Evolutionary conservation across 805 yeast genomes (phyloP).

Genomic region (Barnettozyma sucrosica): DNA sequence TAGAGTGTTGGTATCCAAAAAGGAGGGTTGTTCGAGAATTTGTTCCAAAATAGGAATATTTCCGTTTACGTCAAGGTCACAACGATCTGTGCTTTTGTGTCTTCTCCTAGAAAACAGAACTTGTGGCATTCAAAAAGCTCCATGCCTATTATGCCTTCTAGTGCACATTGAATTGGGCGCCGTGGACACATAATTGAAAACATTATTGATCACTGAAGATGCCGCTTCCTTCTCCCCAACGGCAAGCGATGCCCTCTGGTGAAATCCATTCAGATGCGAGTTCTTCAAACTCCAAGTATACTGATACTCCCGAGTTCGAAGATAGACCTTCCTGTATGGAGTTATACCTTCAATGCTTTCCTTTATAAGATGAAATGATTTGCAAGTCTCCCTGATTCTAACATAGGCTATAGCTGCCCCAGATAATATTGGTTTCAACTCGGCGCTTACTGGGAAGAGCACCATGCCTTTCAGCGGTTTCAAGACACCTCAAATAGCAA

Average conservation of each 20-base stretch:
- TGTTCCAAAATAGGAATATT: neutral
- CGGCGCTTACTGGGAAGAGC: constrained; percentile 28
- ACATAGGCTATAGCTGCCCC: constrained; percentile 9
- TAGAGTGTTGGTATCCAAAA: too few relatives aligned
- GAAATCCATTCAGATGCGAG: constrained; percentile 6
- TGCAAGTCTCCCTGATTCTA: neutral
- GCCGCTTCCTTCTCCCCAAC: neutral
- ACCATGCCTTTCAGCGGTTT: constrained; percentile 84
- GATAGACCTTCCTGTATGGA: constrained; percentile 17
- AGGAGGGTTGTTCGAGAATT: too few relatives aligned
- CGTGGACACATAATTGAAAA: neutral
- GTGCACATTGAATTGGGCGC: neutral
- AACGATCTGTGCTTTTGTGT: neutral
- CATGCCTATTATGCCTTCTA: neutral
- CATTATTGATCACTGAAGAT: neutral
- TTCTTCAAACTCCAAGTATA: constrained; percentile 22
- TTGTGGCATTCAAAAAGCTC: neutral
- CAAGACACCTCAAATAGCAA: constrained; percentile 88
- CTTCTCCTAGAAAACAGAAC: neutral
- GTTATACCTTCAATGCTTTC: constrained; percentile 3
- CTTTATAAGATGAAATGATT: neutral
- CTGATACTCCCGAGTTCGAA: constrained; percentile 27
- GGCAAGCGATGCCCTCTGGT: constrained; percentile 4
- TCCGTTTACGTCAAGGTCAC: neutral
- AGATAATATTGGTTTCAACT: constrained; percentile 19